These are phyloP conservation scores for Apiotrichum montevideense DNA, from an alignment of 1,284 basidiomycete species.

Conservation along the genomic window DNA sequence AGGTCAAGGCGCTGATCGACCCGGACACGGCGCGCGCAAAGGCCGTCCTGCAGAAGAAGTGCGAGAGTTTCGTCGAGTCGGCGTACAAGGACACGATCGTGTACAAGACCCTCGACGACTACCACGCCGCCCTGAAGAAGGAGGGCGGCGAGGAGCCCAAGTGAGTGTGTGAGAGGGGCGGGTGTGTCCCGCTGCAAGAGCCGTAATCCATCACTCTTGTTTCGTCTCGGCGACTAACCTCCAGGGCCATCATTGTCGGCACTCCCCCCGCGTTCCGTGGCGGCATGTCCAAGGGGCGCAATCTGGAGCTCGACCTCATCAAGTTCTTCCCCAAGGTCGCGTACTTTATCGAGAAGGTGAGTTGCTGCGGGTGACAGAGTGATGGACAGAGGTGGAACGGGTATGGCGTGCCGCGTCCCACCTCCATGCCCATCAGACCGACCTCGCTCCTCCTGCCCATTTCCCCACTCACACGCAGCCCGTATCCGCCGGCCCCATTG, in stretches of 20 bases:
- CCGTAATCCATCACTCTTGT: too few relatives aligned
- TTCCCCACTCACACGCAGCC: slow-evolving; percentile 47
- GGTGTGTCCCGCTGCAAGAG: not conserved
- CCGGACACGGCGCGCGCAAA: slow-evolving; percentile 78
- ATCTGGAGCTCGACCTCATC: slow-evolving; percentile 85
- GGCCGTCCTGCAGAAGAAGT: slow-evolving; percentile 78
- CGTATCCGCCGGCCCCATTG: slow-evolving; percentile 71
- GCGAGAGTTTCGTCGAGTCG: slow-evolving; percentile 84
- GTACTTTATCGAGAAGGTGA: slow-evolving; percentile 82
- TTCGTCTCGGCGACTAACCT: not conserved
- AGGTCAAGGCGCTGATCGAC: slow-evolving; percentile 91
- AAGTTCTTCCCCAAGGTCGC: slow-evolving; percentile 82
- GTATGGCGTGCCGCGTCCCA: too few relatives aligned
- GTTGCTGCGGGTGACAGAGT: not conserved
- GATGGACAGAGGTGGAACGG: too few relatives aligned
- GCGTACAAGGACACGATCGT: slow-evolving; percentile 91
- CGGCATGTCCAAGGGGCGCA: slow-evolving; percentile 65
- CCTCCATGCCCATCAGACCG: too few relatives aligned
- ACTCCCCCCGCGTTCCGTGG: slow-evolving; percentile 92
- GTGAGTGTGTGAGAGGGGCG: slow-evolving; percentile 28
- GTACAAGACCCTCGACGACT: slow-evolving; percentile 83
- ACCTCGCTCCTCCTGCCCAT: too few relatives aligned
- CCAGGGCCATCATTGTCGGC: slow-evolving; percentile 74
- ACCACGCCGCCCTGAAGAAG: slow-evolving; percentile 59
- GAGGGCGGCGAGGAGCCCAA: slow-evolving; percentile 47